phyloP scores from a whole-genome alignment of 352 stramenopile species.

The Phytophthora aleatoria region DNA sequence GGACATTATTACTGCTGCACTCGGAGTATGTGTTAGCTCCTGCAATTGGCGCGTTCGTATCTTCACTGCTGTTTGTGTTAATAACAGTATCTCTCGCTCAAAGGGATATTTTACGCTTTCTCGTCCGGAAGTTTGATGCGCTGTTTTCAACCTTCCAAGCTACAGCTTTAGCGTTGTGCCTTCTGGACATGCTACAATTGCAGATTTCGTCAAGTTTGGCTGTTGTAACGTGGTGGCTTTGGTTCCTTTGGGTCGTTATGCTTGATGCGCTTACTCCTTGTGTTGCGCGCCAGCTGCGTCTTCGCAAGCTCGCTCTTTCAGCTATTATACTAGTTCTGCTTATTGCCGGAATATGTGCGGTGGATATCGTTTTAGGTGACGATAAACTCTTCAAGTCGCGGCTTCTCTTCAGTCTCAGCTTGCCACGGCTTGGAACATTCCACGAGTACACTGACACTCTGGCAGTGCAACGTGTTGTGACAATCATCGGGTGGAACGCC shows the following conservation, averaged over 20 bases:
- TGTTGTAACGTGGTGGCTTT: constrained; percentile 48
- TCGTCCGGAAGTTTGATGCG: constrained; percentile 33
- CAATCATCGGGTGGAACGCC: constrained; percentile 29
- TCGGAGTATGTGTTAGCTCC: background rate
- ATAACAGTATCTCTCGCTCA: constrained; percentile 14
- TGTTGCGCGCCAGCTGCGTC: constrained; percentile 6
- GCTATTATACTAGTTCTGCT: constrained; percentile 16
- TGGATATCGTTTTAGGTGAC: constrained; percentile 11
- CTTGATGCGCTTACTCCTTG: constrained; percentile 56
- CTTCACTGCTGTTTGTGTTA: constrained; percentile 2
- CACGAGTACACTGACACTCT: constrained; percentile 11
- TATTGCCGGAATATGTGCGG: constrained; percentile 5
- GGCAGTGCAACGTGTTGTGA: constrained; percentile 28
- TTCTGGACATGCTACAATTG: constrained; percentile 45
- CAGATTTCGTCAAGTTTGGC: constrained; percentile 34
- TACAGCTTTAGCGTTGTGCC: constrained; percentile 20
- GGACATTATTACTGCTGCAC: constrained; percentile 6
- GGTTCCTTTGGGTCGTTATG: constrained; percentile 52
- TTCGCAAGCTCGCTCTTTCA: constrained; percentile 14
- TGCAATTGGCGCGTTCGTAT: background rate
- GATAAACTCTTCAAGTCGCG: constrained; percentile 20
- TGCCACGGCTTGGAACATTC: constrained; percentile 8
- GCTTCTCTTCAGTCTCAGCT: constrained; percentile 11
- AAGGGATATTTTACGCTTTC: constrained; percentile 22
- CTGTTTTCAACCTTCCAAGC: constrained; percentile 30